A percentile compares a stretch with the other conserved stretches of the same genome.
Evolutionary conservation across 2,329 filamentous ascomycete genomes (phyloP).

Genomic region (Endothia cerciana): DNA sequence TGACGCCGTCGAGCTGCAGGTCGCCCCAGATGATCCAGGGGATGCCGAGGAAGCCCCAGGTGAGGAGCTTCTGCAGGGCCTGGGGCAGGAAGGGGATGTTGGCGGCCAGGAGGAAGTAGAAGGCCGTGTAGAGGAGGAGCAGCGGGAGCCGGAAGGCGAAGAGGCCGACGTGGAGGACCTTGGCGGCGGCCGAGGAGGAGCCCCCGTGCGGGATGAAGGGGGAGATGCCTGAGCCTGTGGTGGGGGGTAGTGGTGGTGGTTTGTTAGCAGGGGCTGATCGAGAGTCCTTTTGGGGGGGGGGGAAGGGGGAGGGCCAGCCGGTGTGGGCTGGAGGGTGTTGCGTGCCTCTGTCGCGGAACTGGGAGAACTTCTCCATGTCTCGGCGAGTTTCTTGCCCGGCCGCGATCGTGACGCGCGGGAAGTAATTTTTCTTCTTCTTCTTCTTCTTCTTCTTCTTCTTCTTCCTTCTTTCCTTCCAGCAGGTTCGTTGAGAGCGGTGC

Average conservation of each 20-base stretch:
- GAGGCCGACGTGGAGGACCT: slow-evolving; percentile 69
- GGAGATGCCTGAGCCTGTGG: slow-evolving; percentile 86
- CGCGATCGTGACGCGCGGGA: too few relatives aligned
- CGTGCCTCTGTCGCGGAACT: slow-evolving; percentile 86
- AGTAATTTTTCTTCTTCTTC: not conserved
- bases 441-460: too few relatives aligned
- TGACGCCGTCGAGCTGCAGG: slow-evolving; percentile 95
- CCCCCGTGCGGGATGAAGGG: slow-evolving; percentile 87
- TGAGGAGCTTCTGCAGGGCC: slow-evolving; percentile 74
- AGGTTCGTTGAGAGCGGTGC: not conserved
- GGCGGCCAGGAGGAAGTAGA: slow-evolving; percentile 84
- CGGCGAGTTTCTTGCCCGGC: too few relatives aligned
- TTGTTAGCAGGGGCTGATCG: too few relatives aligned
- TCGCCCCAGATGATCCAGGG: slow-evolving; percentile 98
- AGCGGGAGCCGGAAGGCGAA: slow-evolving; percentile 82
- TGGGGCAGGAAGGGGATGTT: slow-evolving; percentile 63
- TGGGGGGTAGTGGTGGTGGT: too few relatives aligned
- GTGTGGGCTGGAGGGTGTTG: slow-evolving; percentile 15
- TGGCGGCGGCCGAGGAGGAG: slow-evolving; percentile 63
- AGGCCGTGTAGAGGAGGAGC: slow-evolving; percentile 66
- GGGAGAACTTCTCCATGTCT: slow-evolving; percentile 92
- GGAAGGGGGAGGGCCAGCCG: too few relatives aligned
- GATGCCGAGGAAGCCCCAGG: slow-evolving; percentile 87
- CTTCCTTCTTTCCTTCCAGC: not conserved
- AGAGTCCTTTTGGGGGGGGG: too few relatives aligned